These are phyloP conservation scores for Hypomontagnella submonticulosa DNA, from an alignment of 495 filamentous ascomycete genomes.

Conservation along the genomic window DNA sequence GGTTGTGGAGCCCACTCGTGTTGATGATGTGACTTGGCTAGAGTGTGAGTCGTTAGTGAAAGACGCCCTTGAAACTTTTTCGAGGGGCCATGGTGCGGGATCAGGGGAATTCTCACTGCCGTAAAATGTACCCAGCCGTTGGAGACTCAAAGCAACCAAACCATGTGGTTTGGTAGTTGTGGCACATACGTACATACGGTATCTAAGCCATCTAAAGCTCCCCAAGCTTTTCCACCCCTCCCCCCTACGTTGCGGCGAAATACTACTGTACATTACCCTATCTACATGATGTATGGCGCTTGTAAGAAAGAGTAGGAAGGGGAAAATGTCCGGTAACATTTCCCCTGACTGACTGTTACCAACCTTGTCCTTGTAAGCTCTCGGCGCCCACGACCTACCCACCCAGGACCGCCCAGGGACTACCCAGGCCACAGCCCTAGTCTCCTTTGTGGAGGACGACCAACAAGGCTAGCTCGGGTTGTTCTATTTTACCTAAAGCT, in stretches of 20 bases:
- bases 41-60: constrained; percentile 20
- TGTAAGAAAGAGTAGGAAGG: constrained; percentile 27
- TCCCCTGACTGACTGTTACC: constrained; percentile 44
- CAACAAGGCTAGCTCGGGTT: constrained; percentile 26
- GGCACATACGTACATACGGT: constrained; percentile 31
- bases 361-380: constrained; percentile 40
- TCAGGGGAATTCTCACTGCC: constrained; percentile 40
- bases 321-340: constrained; percentile 44
- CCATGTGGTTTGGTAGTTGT: constrained; percentile 47
- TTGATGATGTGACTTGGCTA: constrained; percentile 28
- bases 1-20: constrained; percentile 37
- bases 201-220: neutral
- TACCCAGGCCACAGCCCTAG: constrained; percentile 7
- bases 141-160: constrained; percentile 48
- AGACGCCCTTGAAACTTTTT: constrained; percentile 33
- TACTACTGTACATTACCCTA: constrained; percentile 19
- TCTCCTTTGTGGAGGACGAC: constrained; percentile 32
- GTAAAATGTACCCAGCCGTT: constrained; percentile 28
- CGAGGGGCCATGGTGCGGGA: constrained; percentile 36
- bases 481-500: constrained; percentile 36
- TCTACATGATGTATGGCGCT: constrained; percentile 22
- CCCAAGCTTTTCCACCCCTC: constrained; percentile 21
- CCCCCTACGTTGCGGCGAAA: constrained; percentile 41
- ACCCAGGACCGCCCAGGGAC: neutral
- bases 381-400: constrained; percentile 22